Evolutionary conservation across 139 green algal genomes (phyloP).

Genomic region (Haematococcus sp.): DNA sequence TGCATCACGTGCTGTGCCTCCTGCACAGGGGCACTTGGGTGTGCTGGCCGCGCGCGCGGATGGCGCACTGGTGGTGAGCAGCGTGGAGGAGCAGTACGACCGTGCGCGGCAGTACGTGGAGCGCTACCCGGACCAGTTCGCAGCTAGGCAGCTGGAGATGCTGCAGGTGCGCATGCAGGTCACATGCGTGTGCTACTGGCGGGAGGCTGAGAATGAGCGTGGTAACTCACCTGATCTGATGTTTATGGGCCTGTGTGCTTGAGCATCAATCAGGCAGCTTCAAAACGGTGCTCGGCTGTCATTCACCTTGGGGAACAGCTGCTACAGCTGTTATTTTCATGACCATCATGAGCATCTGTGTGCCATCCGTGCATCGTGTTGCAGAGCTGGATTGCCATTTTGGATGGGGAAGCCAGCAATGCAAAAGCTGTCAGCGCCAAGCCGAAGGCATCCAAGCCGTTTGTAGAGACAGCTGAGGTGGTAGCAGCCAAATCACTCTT

Average conservation of each 20-base stretch:
- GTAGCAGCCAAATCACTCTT: not conserved
- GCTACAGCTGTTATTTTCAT: not conserved
- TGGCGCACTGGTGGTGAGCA: constrained; percentile 9
- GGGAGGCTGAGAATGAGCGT: too few species aligned
- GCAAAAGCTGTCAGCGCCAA: not conserved
- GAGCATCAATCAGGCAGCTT: not conserved
- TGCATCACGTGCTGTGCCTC: too few species aligned
- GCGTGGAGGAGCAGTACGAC: constrained; percentile 18
- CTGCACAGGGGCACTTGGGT: not conserved
- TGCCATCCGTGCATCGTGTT: too few species aligned
- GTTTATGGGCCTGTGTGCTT: not conserved
- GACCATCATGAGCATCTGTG: not conserved
- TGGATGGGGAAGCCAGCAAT: not conserved
- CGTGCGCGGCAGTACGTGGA: constrained; percentile 10
- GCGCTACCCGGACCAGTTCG: not conserved
- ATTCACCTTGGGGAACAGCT: not conserved
- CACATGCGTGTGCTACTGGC: not conserved
- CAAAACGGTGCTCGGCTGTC: not conserved
- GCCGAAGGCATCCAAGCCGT: not conserved
- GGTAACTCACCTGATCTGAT: too few species aligned
- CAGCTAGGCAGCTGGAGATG: not conserved
- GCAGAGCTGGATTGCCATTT: not conserved
- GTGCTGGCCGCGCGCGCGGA: not conserved
- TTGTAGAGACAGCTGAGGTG: not conserved
- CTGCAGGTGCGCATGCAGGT: not conserved